Evolutionary conservation across 2,329 filamentous ascomycete genomes (phyloP).

Genomic region (Tolypocladium ovalisporum): DNA sequence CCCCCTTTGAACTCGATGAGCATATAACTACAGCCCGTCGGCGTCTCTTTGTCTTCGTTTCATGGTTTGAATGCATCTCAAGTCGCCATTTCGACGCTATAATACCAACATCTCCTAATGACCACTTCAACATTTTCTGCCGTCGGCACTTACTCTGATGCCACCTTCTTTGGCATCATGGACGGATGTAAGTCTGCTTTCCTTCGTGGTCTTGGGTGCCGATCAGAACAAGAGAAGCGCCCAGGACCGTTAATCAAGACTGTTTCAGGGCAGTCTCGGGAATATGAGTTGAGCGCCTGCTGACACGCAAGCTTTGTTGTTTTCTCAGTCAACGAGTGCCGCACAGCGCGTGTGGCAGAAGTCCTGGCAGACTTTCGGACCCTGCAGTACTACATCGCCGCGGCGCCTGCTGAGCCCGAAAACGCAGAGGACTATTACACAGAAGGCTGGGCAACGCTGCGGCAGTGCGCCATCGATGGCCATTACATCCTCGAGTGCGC

Average conservation of each 20-base stretch:
- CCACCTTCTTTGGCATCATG: constrained; percentile 6
- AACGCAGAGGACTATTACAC: constrained; percentile 50
- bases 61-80: background rate
- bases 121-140: background rate
- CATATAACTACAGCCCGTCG: background rate
- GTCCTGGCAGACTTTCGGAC: constrained; percentile 50
- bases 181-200: constrained; percentile 12
- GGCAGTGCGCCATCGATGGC: constrained; percentile 52
- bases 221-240: background rate
- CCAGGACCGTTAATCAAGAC: background rate
- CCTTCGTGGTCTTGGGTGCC: background rate
- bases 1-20: background rate
- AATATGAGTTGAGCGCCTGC: background rate
- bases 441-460: constrained; percentile 50
- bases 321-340: constrained; percentile 47
- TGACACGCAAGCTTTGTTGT: background rate
- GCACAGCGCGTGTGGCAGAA: constrained; percentile 49
- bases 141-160: background rate
- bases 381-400: constrained; percentile 52
- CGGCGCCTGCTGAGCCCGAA: constrained; percentile 41
- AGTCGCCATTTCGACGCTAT: background rate
- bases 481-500: constrained; percentile 55
- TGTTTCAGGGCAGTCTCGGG: no score
- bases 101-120: background rate
- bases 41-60: background rate